These are phyloP conservation scores for Pleurotus sapidus DNA, from an alignment of 768 basidiomycete genomes.

Conservation along the genomic window DNA sequence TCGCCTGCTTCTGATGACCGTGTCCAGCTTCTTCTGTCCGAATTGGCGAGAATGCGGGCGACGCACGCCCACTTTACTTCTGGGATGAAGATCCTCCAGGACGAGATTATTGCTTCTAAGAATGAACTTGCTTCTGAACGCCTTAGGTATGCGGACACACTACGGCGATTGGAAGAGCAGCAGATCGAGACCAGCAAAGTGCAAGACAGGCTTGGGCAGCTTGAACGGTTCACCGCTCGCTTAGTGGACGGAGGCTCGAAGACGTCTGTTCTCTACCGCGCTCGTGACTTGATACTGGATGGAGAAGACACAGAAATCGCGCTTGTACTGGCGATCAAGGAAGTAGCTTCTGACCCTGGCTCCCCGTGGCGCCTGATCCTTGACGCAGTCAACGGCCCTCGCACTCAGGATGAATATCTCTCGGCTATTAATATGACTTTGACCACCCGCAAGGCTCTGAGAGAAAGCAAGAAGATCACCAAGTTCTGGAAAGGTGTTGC, in stretches of 20 bases:
- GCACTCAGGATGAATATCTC: conserved; percentile 28
- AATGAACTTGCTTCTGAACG: conserved; percentile 23
- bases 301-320: conserved; percentile 36
- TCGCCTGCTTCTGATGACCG: conserved; percentile 10
- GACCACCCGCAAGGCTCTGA: conserved; percentile 27
- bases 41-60: conserved; percentile 20
- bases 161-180: conserved; percentile 18
- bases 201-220: conserved; percentile 23
- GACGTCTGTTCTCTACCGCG: conserved; percentile 27
- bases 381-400: conserved; percentile 27
- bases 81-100: conserved; percentile 14
- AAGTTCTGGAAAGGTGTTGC: conserved; percentile 38
- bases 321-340: conserved; percentile 39
- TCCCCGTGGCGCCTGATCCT: conserved; percentile 43
- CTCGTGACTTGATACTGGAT: conserved; percentile 22
- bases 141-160: conserved; percentile 22
- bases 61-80: conserved; percentile 7
- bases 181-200: conserved; percentile 23
- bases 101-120: conserved; percentile 24
- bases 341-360: conserved; percentile 33
- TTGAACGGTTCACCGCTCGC: conserved; percentile 31
- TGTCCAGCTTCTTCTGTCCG: conserved; percentile 22
- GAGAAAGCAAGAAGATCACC: conserved; percentile 26
- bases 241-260: conserved; percentile 34
- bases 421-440: conserved; percentile 30